phyloP scores from a whole-genome alignment of 768 basidiomycete species.

The Glaciozyma antarctica region DNA sequence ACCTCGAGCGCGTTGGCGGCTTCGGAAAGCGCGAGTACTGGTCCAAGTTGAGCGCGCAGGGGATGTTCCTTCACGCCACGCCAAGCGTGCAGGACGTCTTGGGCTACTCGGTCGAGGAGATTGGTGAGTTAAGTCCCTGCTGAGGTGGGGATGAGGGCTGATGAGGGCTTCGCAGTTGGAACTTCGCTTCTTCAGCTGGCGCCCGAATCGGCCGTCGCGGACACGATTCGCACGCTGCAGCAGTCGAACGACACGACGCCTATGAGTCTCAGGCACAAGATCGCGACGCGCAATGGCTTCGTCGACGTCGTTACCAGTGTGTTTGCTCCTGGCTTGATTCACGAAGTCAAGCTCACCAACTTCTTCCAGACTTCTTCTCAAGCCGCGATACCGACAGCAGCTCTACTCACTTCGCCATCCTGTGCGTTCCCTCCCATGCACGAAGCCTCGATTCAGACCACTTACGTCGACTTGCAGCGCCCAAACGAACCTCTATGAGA shows the following conservation, averaged over 20 bases:
- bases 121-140: conserved; percentile 12
- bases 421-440: neutral
- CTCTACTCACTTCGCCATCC: neutral
- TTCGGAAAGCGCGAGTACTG: conserved; percentile 46
- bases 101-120: conserved; percentile 32
- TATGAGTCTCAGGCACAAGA: conserved; percentile 37
- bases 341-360: neutral
- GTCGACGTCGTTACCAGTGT: conserved; percentile 39
- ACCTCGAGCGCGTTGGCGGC: conserved; percentile 48
- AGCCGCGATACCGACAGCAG: neutral
- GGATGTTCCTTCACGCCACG: conserved; percentile 42
- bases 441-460: neutral
- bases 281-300: conserved; percentile 34
- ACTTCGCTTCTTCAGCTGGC: conserved; percentile 37
- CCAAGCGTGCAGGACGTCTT: conserved; percentile 39
- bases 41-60: conserved; percentile 42
- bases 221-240: conserved; percentile 27
- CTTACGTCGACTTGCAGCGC: neutral
- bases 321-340: conserved; percentile 29
- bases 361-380: conserved; percentile 27
- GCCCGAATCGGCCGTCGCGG: conserved; percentile 29
- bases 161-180: conserved; percentile 4
- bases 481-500: neutral
- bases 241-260: neutral
- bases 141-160: neutral